Percentiles rank a stretch among this genome's conserved stretches.
These are phyloP conservation scores for Ogataea ganodermae DNA, from an alignment of 805 yeast species.

Conservation along the genomic window DNA sequence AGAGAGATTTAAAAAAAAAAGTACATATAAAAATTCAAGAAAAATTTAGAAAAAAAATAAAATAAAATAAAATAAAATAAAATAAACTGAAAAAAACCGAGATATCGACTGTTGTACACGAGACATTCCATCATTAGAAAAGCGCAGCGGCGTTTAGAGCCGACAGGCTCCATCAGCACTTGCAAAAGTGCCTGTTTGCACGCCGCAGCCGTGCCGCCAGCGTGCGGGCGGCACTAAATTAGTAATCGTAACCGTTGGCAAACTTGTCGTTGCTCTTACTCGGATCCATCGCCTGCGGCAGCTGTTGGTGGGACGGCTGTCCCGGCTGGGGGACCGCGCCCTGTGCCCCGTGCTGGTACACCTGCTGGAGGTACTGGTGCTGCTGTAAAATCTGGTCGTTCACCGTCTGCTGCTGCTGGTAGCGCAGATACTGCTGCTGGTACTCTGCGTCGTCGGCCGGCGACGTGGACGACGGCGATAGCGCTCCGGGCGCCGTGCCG, in stretches of 20 bases:
- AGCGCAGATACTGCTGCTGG: conserved; percentile 23
- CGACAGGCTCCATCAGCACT: too few relatives aligned
- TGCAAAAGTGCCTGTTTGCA: too few relatives aligned
- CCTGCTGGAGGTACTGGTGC: conserved; percentile 22
- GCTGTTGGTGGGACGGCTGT: conserved; percentile 19
- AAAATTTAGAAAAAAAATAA: neutral
- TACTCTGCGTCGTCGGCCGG: conserved; percentile 20
- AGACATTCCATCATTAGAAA: conserved; percentile 1
- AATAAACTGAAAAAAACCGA: neutral
- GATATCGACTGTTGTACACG: conserved; percentile 2
- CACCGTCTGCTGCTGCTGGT: conserved; percentile 17
- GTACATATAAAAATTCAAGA: neutral
- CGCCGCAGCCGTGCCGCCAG: too few relatives aligned
- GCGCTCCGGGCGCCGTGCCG: neutral
- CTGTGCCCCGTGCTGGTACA: conserved; percentile 18
- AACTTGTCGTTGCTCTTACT: conserved; percentile 6
- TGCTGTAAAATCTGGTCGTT: conserved; percentile 18
- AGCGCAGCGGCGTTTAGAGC: neutral
- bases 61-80: neutral
- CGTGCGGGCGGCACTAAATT: too few relatives aligned
- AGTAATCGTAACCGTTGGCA: conserved; percentile 12
- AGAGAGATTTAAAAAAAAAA: neutral
- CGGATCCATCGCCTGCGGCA: conserved; percentile 11
- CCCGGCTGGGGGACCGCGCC: conserved; percentile 21
- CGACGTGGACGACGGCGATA: conserved; percentile 4